Conservation (phyloP, 2,329 filamentous ascomycete genomes). For the Blumeriella jaapii region DNA sequence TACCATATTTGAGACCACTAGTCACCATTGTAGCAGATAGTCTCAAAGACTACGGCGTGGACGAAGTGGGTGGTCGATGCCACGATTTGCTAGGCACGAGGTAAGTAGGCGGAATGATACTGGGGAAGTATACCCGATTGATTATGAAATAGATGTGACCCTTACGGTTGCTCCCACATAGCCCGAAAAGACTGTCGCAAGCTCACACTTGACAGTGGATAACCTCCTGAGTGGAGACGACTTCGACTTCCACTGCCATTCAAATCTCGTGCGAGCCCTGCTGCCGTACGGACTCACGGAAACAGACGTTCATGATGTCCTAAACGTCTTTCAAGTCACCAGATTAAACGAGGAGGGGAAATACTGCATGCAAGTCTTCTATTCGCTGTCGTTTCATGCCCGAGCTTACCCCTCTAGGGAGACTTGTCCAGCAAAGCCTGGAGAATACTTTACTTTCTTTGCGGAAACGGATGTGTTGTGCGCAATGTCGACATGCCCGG, state of each 20-base stretch:
- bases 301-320: conserved; percentile 69
- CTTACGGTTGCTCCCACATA: conserved; percentile 42
- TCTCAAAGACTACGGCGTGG: conserved; percentile 47
- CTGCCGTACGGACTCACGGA: conserved; percentile 57
- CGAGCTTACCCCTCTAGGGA: conserved; percentile 23
- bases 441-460: conserved; percentile 55
- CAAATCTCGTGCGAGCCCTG: conserved; percentile 66
- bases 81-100: conserved; percentile 71
- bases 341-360: conserved; percentile 59
- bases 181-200: not conserved
- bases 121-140: no score
- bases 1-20: conserved; percentile 67
- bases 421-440: conserved; percentile 33
- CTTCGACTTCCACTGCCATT: conserved; percentile 78
- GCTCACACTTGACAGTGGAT: conserved; percentile 40
- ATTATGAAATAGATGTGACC: conserved; percentile 50
- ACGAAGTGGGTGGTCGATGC: conserved; percentile 53
- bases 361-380: conserved; percentile 54
- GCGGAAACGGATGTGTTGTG: conserved; percentile 62
- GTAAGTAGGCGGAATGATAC: conserved; percentile 1
- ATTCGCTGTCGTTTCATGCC: not conserved
- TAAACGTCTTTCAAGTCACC: conserved; percentile 81
- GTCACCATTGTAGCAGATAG: conserved; percentile 60
- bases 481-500: conserved; percentile 60
- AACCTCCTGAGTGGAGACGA: conserved; percentile 55